Evolutionary conservation across 1,284 basidiomycete genomes (phyloP), one percentile per base, ranked within the genome.

Genomic region (Ceratobasidium sp.): DNA sequence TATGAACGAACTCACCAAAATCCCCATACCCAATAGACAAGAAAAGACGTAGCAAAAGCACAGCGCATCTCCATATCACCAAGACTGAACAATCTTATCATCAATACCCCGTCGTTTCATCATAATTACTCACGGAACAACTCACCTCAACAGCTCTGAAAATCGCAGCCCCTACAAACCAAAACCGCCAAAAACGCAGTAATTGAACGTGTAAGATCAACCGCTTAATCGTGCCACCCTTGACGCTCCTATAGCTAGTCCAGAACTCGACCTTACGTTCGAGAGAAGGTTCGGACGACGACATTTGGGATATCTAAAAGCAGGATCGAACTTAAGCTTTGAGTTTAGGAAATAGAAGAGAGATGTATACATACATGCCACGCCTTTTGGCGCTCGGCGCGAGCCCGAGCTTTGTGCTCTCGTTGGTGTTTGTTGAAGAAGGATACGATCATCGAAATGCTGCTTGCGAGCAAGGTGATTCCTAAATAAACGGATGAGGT

Each of bases 11-110:
- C 73, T 54, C 32, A 74, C 73, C 41, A 30, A 55, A 57, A 49
- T 75, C 74, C 4, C 74, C 74, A 61, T 75, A 74, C 28, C 76
- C 74, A 28, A 77, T 73, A 18, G 78, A 77, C 59, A 77, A 81
- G 75, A 75, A 82, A 81, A 80, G 0, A 79, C 81, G 13, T 81
- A 78, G 63, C 80, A 79, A 72, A 81, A 75, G 46, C 73, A 75
- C 7, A 75, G 38, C 23, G 70, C 49, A 30, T 66, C 46, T 13
- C 72, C 72, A 32, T 73, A 73, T 2, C 63, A 61, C 72, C 72
- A 73, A 7, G 63, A 66, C 72, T 66, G 43, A 6, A 55, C 23
- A 4, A 38, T 11, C 11, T 38, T 11, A 0, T 14, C 2, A 44
- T 38, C 28, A 50, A 32, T 3, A 49, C n/a, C 32, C n/a, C n/a